Base-by-base conservation (phyloP, 2,329 filamentous ascomycete species). In the Calonectria pseudoreteaudii region DNA sequence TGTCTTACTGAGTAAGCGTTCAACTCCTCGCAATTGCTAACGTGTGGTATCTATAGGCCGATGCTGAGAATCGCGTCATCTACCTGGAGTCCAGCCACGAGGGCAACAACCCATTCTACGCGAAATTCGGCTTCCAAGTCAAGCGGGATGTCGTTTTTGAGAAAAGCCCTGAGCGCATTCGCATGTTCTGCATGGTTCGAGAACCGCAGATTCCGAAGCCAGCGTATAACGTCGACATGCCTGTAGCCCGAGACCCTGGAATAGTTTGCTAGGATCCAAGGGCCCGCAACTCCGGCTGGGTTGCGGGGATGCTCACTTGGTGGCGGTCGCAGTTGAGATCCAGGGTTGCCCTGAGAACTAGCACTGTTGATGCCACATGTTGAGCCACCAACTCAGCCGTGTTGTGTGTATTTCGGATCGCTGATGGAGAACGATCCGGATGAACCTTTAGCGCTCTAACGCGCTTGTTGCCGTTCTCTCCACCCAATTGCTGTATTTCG, bases 121-220 rank as follows among this genome's bases (percentile, higher is more conserved):
- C 89, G 77, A 93, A 92, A 83, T 92, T 94, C 83, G 94, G 94
- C 36, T 97, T 96, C 83, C 89, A 92, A 81, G 83, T 89, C 77
- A 89, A 88, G 81, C 89, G 89, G 79, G 89, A 92, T 78, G 90
- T 96, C 77, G 88, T 89, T 81, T 86, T 96, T 79, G 86, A 88
- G 80, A 86, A 92, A 64, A 91, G 88, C 13, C 83, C 84, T 30
- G 86, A 88, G 74, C 90, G 92, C 31, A 89, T 96, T 64, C 88
- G 87, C 72, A 86, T 96, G 83, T 93, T 94, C 81, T 93, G 95
- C 85, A 97, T 97, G 94, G 93, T 96, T 68, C 89, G 94, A 73
- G 93, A 95, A 87, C 93, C 94, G 67, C 86, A 85, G 79, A 77
- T 76, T 56, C 77, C 77, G 71, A 80, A 81, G 68, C 75, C 71